Evolutionary conservation across 192 early-diverging fungal genomes (phyloP).

Genomic region (Glomus cerebriforme): DNA sequence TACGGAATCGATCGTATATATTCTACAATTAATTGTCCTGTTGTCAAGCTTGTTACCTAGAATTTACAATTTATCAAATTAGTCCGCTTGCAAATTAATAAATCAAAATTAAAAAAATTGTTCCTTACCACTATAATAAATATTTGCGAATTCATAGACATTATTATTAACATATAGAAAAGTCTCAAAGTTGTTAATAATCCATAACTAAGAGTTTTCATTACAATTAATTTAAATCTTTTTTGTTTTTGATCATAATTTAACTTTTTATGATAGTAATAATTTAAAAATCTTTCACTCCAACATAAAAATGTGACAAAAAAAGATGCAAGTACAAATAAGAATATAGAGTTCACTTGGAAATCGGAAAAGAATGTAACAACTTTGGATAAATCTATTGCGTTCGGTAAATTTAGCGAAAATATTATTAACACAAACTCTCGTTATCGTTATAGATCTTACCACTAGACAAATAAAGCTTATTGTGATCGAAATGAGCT

Average conservation of each 20-base stretch:
- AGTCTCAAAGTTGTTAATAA: neutral
- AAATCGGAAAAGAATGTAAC: neutral
- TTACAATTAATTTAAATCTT: neutral
- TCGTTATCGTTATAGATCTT: neutral
- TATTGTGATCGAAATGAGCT: neutral
- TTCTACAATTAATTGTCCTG: slow-evolving; percentile 21
- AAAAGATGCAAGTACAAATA: neutral
- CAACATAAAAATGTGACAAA: slow-evolving; percentile 11
- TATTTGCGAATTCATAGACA: slow-evolving; percentile 13
- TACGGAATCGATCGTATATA: slow-evolving; percentile 5
- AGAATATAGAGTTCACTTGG: neutral
- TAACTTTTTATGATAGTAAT: neutral
- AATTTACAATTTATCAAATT: neutral
- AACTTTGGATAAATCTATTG: neutral
- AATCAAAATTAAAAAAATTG: neutral
- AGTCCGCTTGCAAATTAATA: neutral
- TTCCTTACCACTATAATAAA: slow-evolving; percentile 11
- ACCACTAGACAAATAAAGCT: neutral
- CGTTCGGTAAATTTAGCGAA: neutral
- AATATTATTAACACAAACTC: neutral
- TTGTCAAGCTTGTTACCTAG: slow-evolving; percentile 7
- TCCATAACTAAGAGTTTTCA: neutral
- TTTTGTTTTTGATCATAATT: neutral
- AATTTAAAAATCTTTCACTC: slow-evolving; percentile 2
- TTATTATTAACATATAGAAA: slow-evolving; percentile 17